Evolutionary conservation across 1,139 yeast species (phyloP), one percentile per base, ranked within the genome.

Genomic region (Candida dubliniensis): DNA sequence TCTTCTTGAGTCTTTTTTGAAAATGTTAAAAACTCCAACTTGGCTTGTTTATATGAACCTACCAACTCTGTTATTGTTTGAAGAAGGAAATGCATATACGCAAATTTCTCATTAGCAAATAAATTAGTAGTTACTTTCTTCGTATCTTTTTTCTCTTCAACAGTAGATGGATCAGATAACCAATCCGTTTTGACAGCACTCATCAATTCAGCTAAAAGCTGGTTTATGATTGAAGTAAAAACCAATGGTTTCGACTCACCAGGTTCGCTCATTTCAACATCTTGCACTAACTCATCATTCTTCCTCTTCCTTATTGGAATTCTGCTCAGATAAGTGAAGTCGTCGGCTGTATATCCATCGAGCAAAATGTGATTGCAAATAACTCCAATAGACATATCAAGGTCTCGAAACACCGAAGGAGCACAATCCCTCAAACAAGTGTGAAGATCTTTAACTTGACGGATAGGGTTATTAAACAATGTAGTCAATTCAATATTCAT

Each of bases 1-100:
- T 64, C 62, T 14, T 67, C 60, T 18, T 55, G 57, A 40, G 39
- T 42, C 3, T 69, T 63, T 58, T 82, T 84, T 2, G 93, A 82
- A 55, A 79, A 90, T 0, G 91, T 83, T 45, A 91, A 68, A 56
- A 91, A 87, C 55, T 89, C 96, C 43, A 87, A 74, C 59, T 91
- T 91, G 47, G 93, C 81, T 49, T 81, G 82, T 52, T 84, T 85
- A 62, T 90, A 91, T 1, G 96, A 86, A 2, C 84, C 81, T 14
- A 90, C 63, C 12, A 90, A 67, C 54, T 91, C 98, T 1, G 84
- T 75, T 32, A 90, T 63, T 0, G 81, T 66, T 55, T 84, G 88
- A 34, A 91, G 65, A 35, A 91, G 64, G 58, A 84, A 87, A 40
- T 86, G 76, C 44, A 82, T 81, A 56, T 86, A 83, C 0, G 83